Evolutionary conservation across 768 basidiomycete genomes (phyloP).

Genomic region (Termitomyces sp.): DNA sequence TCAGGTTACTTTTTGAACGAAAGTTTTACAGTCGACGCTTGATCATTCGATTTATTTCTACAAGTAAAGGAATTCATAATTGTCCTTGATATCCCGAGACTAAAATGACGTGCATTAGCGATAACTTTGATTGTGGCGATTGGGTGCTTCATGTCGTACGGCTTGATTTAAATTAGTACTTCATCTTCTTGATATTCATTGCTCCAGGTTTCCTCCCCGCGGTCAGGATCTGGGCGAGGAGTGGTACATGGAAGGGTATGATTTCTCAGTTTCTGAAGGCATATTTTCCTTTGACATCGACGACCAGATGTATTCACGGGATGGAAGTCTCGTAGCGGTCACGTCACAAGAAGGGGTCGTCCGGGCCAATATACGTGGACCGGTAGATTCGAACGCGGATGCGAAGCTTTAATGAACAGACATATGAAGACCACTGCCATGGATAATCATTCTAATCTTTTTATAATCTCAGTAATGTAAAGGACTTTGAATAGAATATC

Average conservation of each 20-base stretch:
- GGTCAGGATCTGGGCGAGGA: slow-evolving; percentile 60
- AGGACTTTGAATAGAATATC: background rate
- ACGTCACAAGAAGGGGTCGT: slow-evolving; percentile 79
- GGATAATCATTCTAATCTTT: background rate
- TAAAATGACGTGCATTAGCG: slow-evolving; percentile 31
- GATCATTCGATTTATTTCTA: slow-evolving; percentile 84
- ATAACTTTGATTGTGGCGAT: slow-evolving; percentile 72
- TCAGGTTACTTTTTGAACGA: background rate
- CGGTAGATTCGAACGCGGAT: slow-evolving; percentile 21
- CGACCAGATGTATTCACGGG: slow-evolving; percentile 60
- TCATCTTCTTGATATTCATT: background rate
- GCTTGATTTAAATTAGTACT: slow-evolving; percentile 1
- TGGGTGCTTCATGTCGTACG: slow-evolving; percentile 77
- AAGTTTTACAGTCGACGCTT: slow-evolving; percentile 49
- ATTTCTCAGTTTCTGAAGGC: background rate
- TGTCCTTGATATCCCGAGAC: background rate
- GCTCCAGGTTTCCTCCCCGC: slow-evolving; percentile 58
- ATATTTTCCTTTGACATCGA: background rate
- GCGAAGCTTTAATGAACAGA: slow-evolving; percentile 32
- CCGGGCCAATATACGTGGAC: slow-evolving; percentile 49
- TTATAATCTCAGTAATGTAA: background rate
- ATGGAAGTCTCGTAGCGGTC: slow-evolving; percentile 66
- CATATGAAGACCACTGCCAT: background rate
- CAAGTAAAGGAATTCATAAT: slow-evolving; percentile 36
- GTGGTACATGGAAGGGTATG: slow-evolving; percentile 68